These are phyloP conservation scores for Intubia oerlemansii DNA, from an alignment of 2,329 filamentous ascomycete genomes.

Conservation along the genomic window DNA sequence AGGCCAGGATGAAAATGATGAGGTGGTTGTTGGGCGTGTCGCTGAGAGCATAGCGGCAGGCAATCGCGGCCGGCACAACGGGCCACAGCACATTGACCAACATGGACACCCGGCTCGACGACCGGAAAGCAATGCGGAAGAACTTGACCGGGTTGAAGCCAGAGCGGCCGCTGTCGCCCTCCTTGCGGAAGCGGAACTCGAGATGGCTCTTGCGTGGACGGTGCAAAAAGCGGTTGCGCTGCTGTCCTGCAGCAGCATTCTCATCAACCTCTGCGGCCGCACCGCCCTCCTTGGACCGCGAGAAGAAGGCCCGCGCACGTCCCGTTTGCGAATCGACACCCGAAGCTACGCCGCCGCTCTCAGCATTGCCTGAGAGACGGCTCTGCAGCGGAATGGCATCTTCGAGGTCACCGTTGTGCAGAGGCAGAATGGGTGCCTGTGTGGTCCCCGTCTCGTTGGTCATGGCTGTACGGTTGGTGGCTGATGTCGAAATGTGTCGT, in stretches of 20 bases:
- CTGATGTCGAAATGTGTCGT: no score
- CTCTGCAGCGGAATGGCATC: no score
- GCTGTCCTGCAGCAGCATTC: neutral
- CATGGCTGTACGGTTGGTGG: no score
- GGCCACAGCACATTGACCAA: constrained; percentile 55
- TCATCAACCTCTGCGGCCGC: neutral
- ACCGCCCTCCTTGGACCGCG: neutral
- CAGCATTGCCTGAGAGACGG: no score
- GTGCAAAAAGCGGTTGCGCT: no score
- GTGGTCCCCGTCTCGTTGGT: no score
- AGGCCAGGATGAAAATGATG: constrained; percentile 47
- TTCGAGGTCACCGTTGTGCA: no score
- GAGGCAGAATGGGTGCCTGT: no score
- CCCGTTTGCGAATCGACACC: no score
- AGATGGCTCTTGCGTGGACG: constrained; percentile 1
- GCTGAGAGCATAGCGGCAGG: constrained; percentile 23
- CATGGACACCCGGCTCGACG: constrained; percentile 40
- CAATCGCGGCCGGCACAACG: constrained; percentile 49
- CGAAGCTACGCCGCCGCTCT: no score
- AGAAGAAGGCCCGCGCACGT: no score
- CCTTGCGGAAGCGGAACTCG: constrained; percentile 7
- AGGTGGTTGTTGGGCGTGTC: constrained; percentile 23
- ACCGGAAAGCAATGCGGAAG: constrained; percentile 39
- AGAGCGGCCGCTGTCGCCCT: constrained; percentile 45
- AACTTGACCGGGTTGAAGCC: constrained; percentile 45